Base-by-base conservation (phyloP, 2,329 filamentous ascomycete genomes). In the Polytolypa hystricis region DNA sequence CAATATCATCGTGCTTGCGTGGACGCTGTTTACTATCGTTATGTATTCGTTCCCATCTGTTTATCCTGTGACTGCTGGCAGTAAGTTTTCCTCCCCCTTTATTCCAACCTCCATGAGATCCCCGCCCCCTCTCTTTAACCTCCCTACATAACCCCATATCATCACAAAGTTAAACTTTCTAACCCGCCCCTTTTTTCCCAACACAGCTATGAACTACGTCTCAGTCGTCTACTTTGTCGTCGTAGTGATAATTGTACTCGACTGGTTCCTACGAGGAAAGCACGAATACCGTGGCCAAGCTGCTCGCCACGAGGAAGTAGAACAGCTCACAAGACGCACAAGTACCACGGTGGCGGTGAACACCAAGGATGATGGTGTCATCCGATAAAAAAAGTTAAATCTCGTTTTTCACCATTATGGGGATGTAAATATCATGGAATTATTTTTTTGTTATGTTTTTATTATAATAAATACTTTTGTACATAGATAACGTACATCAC, bases 1-100 rank as follows among this genome's bases (percentile, higher is more conserved):
- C 10, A 69, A 70, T 42, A 48, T 59, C 12, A 54, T 70, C 5
- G 47, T 66, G 1, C 50, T 70, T 10, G 28, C 47, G 10, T 71
- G 67, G 66, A 70, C 66, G 1, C 25, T 61, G 18, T 68, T 71
- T 43, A 66, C 65, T 4, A 43, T 68, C 32, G 42, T 68, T 42
- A 63, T 68, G 54, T 66, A 65, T 49, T 62, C 59, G 15, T 64
- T 64, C 48, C 61, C 61, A 6, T 42, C 53, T 5, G 45, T 46
- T 1, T 49, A 53, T 43, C 60, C 61, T 10, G 60, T 57, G 5
- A 46, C 40, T 5, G 44, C 54, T 20, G 47, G 48, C 16, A 58
- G 57, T 60, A 52, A 53, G 56, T 57, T 15, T 16, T 35, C 14
- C 15, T 30, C 19, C 23, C 26, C 27, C 28, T 29, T 18, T 12